A percentile compares a stretch with the other conserved stretches of the same genome.
Conservation (phyloP, 495 filamentous ascomycete species). For the Mytilinidion resinicola region DNA sequence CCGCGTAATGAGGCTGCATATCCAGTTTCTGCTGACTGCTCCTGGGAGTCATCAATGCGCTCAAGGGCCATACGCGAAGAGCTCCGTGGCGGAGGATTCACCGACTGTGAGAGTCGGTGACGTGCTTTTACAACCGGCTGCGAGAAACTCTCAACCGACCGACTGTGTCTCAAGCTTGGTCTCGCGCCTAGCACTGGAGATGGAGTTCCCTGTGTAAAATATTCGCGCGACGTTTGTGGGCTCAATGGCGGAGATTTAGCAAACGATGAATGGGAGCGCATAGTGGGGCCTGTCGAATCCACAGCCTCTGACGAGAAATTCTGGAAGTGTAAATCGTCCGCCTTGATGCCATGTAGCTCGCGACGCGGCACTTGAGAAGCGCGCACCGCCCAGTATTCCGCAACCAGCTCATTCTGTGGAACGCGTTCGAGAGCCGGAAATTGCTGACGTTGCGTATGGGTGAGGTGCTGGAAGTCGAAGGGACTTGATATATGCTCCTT, state of each 20-base stretch:
- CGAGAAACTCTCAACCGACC: slow-evolving; percentile 31
- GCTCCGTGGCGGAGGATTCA: slow-evolving; percentile 20
- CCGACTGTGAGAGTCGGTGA: slow-evolving; percentile 22
- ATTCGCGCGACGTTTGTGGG: slow-evolving; percentile 1
- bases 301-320: slow-evolving; percentile 53
- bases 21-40: background rate
- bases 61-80: slow-evolving; percentile 19
- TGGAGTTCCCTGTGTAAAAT: background rate
- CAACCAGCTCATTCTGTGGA: slow-evolving; percentile 55
- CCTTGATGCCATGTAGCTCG: slow-evolving; percentile 56
- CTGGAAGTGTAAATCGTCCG: slow-evolving; percentile 58
- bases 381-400: slow-evolving; percentile 61
- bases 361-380: slow-evolving; percentile 58
- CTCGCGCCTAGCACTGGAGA: background rate
- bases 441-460: slow-evolving; percentile 63
- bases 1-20: background rate
- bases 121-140: slow-evolving; percentile 23
- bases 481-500: slow-evolving; percentile 63
- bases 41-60: slow-evolving; percentile 18
- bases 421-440: slow-evolving; percentile 52
- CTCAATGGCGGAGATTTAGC: slow-evolving; percentile 13
- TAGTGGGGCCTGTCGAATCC: background rate
- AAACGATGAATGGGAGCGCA: slow-evolving; percentile 6
- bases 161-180: slow-evolving; percentile 7
- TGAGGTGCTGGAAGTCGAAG: slow-evolving; percentile 84